Evolutionary conservation across 2,329 filamentous ascomycete species (phyloP).

Genomic region (Cylindrodendrum hubeiense): DNA sequence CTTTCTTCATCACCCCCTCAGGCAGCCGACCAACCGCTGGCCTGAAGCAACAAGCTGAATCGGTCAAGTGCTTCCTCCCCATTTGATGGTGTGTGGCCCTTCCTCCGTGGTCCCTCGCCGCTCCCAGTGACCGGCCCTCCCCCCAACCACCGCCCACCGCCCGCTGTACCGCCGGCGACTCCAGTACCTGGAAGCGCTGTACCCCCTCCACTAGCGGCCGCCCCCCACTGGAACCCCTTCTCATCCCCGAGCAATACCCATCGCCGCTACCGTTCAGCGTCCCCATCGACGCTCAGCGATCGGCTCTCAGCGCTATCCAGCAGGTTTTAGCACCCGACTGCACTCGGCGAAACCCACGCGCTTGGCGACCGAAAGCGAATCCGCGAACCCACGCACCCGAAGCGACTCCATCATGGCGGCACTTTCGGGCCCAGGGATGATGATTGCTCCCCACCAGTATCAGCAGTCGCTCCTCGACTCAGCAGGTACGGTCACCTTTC

Average conservation of each 20-base stretch:
- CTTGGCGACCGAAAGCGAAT: slow-evolving; percentile 26
- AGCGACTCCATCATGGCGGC: slow-evolving; percentile 38
- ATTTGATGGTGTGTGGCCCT: slow-evolving; percentile 43
- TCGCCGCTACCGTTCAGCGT: slow-evolving; percentile 9
- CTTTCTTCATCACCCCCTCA: slow-evolving; percentile 14
- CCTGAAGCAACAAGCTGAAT: slow-evolving; percentile 28
- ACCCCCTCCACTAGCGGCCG: slow-evolving; percentile 33
- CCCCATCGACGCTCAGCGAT: neutral
- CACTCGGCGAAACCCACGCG: slow-evolving; percentile 23
- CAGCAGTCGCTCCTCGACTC: slow-evolving; percentile 37
- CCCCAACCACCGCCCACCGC: slow-evolving; percentile 25
- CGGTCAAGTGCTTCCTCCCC: slow-evolving; percentile 31
- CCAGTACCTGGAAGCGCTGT: slow-evolving; percentile 41
- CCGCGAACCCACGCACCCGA: slow-evolving; percentile 21
- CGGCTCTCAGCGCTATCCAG: slow-evolving; percentile 11
- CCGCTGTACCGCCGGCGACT: slow-evolving; percentile 35
- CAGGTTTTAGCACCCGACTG: slow-evolving; percentile 12
- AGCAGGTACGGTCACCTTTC: slow-evolving; percentile 40
- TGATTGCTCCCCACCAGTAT: slow-evolving; percentile 41
- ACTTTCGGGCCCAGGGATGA: slow-evolving; percentile 39
- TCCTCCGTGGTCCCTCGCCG: slow-evolving; percentile 40
- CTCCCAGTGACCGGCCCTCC: slow-evolving; percentile 39
- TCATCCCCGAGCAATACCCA: slow-evolving; percentile 10
- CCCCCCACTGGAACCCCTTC: slow-evolving; percentile 28
- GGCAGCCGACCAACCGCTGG: slow-evolving; percentile 35